These are phyloP conservation scores for Malassezia restricta DNA, from an alignment of 1,284 basidiomycete species.

Conservation along the genomic window DNA sequence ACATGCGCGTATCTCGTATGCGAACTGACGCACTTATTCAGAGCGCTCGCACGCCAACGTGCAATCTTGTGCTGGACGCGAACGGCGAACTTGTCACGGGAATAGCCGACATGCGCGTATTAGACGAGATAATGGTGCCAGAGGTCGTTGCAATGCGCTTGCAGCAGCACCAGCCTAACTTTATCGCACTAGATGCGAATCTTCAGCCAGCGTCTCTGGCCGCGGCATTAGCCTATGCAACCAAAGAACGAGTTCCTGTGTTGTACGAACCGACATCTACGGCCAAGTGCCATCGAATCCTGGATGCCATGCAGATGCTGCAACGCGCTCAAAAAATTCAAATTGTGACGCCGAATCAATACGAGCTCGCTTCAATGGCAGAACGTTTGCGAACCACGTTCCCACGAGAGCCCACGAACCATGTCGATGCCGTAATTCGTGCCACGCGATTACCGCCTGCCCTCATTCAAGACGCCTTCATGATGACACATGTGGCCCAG, in stretches of 20 bases:
- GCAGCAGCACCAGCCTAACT: constrained; percentile 48
- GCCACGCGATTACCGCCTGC: constrained; percentile 15
- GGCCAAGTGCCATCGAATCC: constrained; percentile 60
- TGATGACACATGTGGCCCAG: not conserved
- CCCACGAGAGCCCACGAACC: not conserved
- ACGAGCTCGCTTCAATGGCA: constrained; percentile 4
- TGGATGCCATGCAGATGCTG: constrained; percentile 49
- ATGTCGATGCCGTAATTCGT: not conserved
- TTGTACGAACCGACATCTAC: constrained; percentile 68
- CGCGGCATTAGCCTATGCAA: constrained; percentile 48
- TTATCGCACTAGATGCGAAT: constrained; percentile 77
- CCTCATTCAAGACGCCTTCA: constrained; percentile 1
- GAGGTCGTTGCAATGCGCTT: constrained; percentile 46
- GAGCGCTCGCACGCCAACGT: constrained; percentile 51
- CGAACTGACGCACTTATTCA: constrained; percentile 61
- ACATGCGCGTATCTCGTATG: constrained; percentile 56
- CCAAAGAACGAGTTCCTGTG: constrained; percentile 7
- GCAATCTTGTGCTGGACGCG: constrained; percentile 67
- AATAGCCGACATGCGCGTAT: constrained; percentile 69
- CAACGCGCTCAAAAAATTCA: constrained; percentile 39
- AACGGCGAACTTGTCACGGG: constrained; percentile 65
- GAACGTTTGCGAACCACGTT: not conserved
- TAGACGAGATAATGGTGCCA: not conserved
- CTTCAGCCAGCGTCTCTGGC: constrained; percentile 54
- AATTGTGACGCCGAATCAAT: constrained; percentile 17